phyloP scores from a whole-genome alignment of 2,329 filamentous ascomycete genomes.

The Xylariaceae sp. region DNA sequence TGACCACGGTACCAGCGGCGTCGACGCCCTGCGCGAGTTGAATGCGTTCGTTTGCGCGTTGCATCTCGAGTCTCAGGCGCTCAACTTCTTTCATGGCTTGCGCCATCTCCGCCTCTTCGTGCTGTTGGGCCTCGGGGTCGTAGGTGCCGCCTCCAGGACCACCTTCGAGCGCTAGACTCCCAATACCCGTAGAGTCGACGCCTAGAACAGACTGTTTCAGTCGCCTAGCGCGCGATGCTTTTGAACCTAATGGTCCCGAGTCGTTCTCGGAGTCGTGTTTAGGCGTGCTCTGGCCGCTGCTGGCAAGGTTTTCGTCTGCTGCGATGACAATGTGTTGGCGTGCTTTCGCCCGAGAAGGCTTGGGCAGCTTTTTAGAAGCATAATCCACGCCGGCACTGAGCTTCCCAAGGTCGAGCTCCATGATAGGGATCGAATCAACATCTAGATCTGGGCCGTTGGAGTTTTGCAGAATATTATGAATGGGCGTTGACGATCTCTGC shows the following conservation, averaged over 20 bases:
- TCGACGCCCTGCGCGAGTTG: constrained; percentile 66
- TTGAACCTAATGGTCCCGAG: constrained; percentile 38
- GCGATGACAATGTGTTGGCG: constrained; percentile 63
- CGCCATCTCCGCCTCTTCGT: constrained; percentile 84
- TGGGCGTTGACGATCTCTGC: constrained; percentile 66
- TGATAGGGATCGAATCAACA: constrained; percentile 92
- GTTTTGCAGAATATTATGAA: constrained; percentile 69
- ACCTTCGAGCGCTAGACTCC: constrained; percentile 64
- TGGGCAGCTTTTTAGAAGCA: constrained; percentile 28
- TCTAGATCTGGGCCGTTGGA: constrained; percentile 77
- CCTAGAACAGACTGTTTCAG: constrained; percentile 66
- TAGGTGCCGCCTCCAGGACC: constrained; percentile 37
- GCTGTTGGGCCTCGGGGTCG: constrained; percentile 63
- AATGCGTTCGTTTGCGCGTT: constrained; percentile 71
- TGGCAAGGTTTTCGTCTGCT: constrained; percentile 66
- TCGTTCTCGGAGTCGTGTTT: constrained; percentile 53
- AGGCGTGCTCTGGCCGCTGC: constrained; percentile 47
- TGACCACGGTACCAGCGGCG: constrained; percentile 61
- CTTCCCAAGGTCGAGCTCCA: constrained; percentile 77
- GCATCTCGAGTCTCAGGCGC: constrained; percentile 81
- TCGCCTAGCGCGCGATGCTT: constrained; percentile 48
- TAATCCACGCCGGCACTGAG: constrained; percentile 35
- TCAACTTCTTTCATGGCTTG: constrained; percentile 87
- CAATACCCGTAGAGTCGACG: constrained; percentile 81
- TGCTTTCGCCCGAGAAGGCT: constrained; percentile 38